Evolutionary conservation across 2,329 filamentous ascomycete genomes (phyloP).

Genomic region (Pseudovirgaria hyperparasitica): DNA sequence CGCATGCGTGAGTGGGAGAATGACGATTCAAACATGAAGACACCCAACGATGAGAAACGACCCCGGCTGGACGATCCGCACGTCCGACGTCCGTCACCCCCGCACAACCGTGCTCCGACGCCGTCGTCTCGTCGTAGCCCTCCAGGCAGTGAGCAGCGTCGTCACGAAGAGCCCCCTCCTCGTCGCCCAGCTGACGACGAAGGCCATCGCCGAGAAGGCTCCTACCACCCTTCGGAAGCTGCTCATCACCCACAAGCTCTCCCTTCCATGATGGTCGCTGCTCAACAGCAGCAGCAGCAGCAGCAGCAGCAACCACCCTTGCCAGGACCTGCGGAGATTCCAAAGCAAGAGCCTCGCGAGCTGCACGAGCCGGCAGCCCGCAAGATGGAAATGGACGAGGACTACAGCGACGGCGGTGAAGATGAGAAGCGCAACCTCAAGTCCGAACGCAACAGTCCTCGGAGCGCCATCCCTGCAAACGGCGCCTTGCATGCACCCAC

Average conservation of each 20-base stretch:
- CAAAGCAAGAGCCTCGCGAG: constrained; percentile 31
- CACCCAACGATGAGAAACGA: constrained; percentile 69
- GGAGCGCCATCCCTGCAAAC: constrained; percentile 18
- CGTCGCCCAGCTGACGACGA: constrained; percentile 60
- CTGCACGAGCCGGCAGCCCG: constrained; percentile 72
- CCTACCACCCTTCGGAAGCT: constrained; percentile 89
- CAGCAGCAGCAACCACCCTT: constrained; percentile 32
- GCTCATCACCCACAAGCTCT: constrained; percentile 68
- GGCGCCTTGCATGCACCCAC: constrained; percentile 20
- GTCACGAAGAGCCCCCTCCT: constrained; percentile 42
- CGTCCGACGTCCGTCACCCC: constrained; percentile 49
- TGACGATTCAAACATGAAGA: constrained; percentile 65
- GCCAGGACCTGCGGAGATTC: constrained; percentile 40
- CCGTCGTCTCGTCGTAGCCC: constrained; percentile 69
- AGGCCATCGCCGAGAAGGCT: too few species aligned
- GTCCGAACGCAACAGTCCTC: constrained; percentile 33
- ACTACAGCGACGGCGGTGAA: constrained; percentile 90
- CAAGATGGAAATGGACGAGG: constrained; percentile 94
- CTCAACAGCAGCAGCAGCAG: too few species aligned
- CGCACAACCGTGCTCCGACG: constrained; percentile 31
- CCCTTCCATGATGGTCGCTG: constrained; percentile 37
- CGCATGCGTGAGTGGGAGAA: constrained; percentile 88
- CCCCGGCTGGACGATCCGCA: constrained; percentile 76
- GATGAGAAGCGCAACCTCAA: constrained; percentile 49
- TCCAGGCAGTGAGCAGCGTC: constrained; percentile 52